Conservation (phyloP, 129 eudicot species). For the Tagetes erecta region DNA sequence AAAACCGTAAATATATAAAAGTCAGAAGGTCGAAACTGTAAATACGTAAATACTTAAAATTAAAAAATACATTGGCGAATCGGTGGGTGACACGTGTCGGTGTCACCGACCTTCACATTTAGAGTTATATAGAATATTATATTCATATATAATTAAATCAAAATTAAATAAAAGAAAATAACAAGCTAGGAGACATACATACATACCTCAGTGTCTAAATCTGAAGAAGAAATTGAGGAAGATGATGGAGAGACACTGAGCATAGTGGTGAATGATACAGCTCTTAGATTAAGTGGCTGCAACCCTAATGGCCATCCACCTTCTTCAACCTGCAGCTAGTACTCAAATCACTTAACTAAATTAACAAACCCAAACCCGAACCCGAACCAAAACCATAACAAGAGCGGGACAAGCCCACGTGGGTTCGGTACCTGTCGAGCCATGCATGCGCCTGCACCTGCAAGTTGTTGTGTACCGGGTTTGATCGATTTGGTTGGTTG, state of each 20-base stretch:
- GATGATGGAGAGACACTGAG: constrained; percentile 57
- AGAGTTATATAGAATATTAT: background rate
- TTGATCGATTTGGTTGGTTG: background rate
- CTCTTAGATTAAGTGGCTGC: constrained; percentile 62
- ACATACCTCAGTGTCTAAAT: constrained; percentile 73
- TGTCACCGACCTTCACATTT: too few species aligned
- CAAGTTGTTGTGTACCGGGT: constrained; percentile 12
- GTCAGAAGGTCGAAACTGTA: too few species aligned
- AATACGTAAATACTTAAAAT: too few species aligned
- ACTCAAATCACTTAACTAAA: constrained; percentile 33
- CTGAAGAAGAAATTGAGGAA: constrained; percentile 54
- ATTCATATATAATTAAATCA: background rate
- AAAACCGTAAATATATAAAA: too few species aligned
- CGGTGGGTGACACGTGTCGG: too few species aligned
- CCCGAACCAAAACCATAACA: background rate
- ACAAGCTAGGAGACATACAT: background rate
- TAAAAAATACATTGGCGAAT: too few species aligned
- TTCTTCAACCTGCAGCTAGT: constrained; percentile 51
- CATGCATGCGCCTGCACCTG: constrained; percentile 32
- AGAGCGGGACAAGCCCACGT: background rate
- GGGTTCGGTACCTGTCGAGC: constrained; percentile 49
- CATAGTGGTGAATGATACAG: constrained; percentile 58
- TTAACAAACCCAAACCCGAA: background rate
- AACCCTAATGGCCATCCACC: constrained; percentile 77
- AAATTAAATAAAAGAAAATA: background rate